Evolutionary conservation across 139 green algal species (phyloP).

Genomic region (Chlorella sp.): DNA sequence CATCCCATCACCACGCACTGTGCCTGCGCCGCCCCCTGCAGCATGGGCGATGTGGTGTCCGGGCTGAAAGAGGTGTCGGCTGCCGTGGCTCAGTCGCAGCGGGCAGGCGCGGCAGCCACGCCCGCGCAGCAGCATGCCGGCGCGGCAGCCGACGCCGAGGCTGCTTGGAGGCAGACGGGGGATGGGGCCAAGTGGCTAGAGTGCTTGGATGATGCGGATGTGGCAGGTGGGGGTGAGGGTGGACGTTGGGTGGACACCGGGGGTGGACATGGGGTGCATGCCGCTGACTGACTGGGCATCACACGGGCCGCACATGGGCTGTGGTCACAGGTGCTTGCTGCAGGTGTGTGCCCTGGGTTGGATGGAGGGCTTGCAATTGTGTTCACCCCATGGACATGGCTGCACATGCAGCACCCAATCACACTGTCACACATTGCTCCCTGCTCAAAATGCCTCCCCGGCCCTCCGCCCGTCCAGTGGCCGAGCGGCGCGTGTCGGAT

Average conservation of each 20-base stretch:
- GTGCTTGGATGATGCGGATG: slow-evolving; percentile 46
- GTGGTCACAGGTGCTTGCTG: too few relatives aligned
- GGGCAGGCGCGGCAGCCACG: background rate
- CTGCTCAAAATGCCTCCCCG: background rate
- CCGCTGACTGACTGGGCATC: too few relatives aligned
- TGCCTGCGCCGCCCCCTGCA: background rate
- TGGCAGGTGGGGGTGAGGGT: slow-evolving; percentile 38
- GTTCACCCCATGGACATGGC: too few relatives aligned
- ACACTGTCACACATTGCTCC: too few relatives aligned
- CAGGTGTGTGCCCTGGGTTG: too few relatives aligned
- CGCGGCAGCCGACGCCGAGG: background rate
- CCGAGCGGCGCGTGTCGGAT: slow-evolving; percentile 43
- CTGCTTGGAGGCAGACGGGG: slow-evolving; percentile 18
- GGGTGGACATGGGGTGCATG: too few relatives aligned
- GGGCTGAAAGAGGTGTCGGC: slow-evolving; percentile 11
- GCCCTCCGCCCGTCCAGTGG: slow-evolving; percentile 16
- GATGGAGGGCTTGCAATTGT: too few relatives aligned
- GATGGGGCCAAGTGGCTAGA: slow-evolving; percentile 48
- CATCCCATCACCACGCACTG: background rate
- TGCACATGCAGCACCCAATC: too few relatives aligned
- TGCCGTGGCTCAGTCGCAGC: background rate
- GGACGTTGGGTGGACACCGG: too few relatives aligned
- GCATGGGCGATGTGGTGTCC: slow-evolving; percentile 38
- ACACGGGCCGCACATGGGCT: too few relatives aligned
- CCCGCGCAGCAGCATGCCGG: background rate